Conservation (phyloP, 1,284 basidiomycete genomes). For the Tetrapyrgos nigripes region DNA sequence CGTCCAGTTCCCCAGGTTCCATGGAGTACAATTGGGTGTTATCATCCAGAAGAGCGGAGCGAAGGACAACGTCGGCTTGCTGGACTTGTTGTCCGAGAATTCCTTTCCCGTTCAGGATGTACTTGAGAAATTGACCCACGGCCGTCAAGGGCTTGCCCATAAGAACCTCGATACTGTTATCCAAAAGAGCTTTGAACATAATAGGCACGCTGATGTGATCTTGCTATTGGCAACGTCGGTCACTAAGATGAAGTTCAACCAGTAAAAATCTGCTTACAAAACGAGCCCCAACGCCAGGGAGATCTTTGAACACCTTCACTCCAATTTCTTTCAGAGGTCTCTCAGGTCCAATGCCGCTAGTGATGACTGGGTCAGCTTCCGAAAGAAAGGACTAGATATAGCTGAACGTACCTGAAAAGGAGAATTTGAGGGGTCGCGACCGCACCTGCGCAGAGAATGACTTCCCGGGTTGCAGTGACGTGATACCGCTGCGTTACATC, state of each 20-base stretch:
- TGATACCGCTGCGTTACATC: constrained; percentile 4
- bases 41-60: constrained; percentile 28
- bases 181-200: constrained; percentile 33
- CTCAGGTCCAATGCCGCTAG: constrained; percentile 33
- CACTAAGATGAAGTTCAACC: not conserved
- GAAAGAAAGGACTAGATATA: not conserved
- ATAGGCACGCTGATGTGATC: constrained; percentile 37
- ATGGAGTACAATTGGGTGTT: constrained; percentile 11
- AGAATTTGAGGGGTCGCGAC: constrained; percentile 32
- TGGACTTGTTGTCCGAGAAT: constrained; percentile 35
- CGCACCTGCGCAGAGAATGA: constrained; percentile 33
- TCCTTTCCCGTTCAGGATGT: constrained; percentile 35
- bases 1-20: constrained; percentile 18
- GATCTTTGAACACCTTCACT: constrained; percentile 35
- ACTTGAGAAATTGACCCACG: constrained; percentile 33
- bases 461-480: constrained; percentile 22
- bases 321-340: constrained; percentile 32
- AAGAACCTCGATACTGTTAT: constrained; percentile 30
- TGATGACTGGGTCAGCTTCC: not conserved
- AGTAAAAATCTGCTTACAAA: constrained; percentile 23
- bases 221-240: constrained; percentile 26
- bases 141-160: constrained; percentile 22
- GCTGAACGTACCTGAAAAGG: constrained; percentile 20
- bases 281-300: constrained; percentile 41
- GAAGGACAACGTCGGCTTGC: constrained; percentile 33